Evolutionary conservation across 2,329 filamentous ascomycete species (phyloP).

Genomic region (Sporothrix dimorphospora): DNA sequence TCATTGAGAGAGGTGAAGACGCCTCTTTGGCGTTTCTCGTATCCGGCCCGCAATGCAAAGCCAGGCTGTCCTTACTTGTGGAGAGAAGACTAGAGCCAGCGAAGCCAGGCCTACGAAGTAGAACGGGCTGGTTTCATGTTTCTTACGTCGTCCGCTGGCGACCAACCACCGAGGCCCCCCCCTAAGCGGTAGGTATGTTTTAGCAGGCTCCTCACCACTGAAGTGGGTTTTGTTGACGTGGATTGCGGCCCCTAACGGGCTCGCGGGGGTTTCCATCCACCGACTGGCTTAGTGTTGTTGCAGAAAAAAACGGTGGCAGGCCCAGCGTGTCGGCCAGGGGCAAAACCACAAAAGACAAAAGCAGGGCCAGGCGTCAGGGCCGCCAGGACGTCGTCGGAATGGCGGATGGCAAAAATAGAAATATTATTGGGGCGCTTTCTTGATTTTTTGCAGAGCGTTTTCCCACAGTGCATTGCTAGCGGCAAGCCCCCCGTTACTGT

Average conservation of each 20-base stretch:
- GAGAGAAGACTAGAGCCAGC: background rate
- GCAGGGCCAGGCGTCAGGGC: background rate
- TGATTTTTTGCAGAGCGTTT: slow-evolving; percentile 22
- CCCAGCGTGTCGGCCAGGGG: background rate
- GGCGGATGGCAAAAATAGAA: slow-evolving; percentile 30
- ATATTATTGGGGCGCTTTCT: slow-evolving; percentile 2
- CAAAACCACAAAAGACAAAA: background rate
- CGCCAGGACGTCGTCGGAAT: slow-evolving; percentile 13
- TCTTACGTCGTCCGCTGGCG: background rate
- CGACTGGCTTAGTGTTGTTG: background rate
- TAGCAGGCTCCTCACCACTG: background rate
- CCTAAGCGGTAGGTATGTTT: background rate
- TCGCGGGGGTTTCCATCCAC: background rate
- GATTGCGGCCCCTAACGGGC: slow-evolving; percentile 5
- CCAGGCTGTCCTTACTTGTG: slow-evolving; percentile 16
- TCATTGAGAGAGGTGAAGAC: slow-evolving; percentile 4
- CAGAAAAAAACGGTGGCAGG: background rate
- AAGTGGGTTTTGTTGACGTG: slow-evolving; percentile 7
- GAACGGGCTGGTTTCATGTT: background rate
- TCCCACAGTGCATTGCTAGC: background rate
- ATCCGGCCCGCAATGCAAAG: slow-evolving; percentile 11
- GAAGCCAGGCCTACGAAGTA: background rate
- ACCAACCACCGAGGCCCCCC: background rate
- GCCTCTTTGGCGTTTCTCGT: slow-evolving; percentile 12
- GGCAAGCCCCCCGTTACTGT: background rate